phyloP scores from a whole-genome alignment of 176 grass and related monocot species.

The Coix lacrymajobi region DNA sequence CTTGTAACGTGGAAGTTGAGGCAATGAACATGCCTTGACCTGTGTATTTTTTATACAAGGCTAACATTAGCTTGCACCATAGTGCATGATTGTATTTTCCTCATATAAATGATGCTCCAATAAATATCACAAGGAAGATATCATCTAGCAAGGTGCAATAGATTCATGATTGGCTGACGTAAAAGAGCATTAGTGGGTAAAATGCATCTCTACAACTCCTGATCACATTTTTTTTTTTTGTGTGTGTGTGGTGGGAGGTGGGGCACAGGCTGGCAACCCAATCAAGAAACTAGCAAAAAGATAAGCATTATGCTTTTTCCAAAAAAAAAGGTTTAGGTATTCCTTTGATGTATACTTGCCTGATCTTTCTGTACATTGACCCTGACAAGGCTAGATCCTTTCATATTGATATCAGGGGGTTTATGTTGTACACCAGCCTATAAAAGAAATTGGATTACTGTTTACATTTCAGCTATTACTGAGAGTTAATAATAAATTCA shows the following conservation, averaged over 20 bases:
- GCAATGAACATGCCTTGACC: conserved; percentile 76
- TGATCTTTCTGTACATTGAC: conserved; percentile 84
- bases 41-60: conserved; percentile 36
- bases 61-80: background rate
- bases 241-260: background rate
- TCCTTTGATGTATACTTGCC: conserved; percentile 39
- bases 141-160: background rate
- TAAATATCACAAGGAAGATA: background rate
- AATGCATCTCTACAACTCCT: background rate
- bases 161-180: background rate
- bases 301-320: background rate
- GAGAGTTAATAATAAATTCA: conserved; percentile 2
- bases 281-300: too few relatives aligned
- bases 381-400: conserved; percentile 69
- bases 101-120: background rate
- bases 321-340: background rate
- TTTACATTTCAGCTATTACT: conserved; percentile 21
- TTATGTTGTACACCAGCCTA: conserved; percentile 86
- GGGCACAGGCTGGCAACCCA: too few relatives aligned
- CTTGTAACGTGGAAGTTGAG: conserved; percentile 82
- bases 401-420: conserved; percentile 73
- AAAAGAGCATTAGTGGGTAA: background rate
- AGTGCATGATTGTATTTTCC: background rate
- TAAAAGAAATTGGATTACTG: conserved; percentile 17
- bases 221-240: background rate